Evolutionary conservation across 192 early-diverging fungal genomes (phyloP).

Genomic region (Spizellomyces punctatus): DNA sequence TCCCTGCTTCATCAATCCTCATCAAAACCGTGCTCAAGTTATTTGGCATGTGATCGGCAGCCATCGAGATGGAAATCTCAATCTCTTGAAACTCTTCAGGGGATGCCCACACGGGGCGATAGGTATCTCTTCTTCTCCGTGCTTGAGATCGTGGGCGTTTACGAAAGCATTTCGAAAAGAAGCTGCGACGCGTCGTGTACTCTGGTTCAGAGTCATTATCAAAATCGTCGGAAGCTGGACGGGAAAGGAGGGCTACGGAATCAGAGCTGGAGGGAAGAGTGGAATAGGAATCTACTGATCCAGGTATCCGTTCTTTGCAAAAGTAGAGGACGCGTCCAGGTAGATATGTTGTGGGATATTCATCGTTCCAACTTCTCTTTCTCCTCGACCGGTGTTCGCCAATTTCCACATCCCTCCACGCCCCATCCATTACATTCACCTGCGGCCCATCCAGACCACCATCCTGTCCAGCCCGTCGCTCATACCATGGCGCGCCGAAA

Average conservation of each 20-base stretch:
- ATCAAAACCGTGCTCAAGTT: constrained; percentile 36
- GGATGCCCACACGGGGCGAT: constrained; percentile 41
- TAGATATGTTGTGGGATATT: constrained; percentile 33
- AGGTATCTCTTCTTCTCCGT: constrained; percentile 4
- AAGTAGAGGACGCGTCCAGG: constrained; percentile 48
- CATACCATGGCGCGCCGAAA: not conserved
- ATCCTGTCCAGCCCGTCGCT: not conserved
- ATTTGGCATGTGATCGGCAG: constrained; percentile 51
- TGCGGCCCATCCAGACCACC: not conserved
- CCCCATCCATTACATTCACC: not conserved
- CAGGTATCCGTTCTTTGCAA: constrained; percentile 19
- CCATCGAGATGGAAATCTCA: constrained; percentile 44
- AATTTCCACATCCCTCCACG: not conserved
- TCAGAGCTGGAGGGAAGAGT: not conserved
- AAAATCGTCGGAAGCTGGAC: not conserved
- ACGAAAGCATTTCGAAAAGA: not conserved
- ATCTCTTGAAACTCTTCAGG: constrained; percentile 43
- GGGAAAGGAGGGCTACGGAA: not conserved
- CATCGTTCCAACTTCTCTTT: not conserved
- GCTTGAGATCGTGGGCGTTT: constrained; percentile 2
- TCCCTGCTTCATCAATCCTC: not conserved
- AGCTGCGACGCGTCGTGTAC: not conserved
- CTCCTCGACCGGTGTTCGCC: constrained; percentile 4
- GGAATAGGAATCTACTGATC: too few relatives aligned
- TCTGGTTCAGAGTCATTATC: not conserved